These are phyloP conservation scores for Astrocystis sublimbata DNA, from an alignment of 495 filamentous ascomycete genomes.

Conservation along the genomic window DNA sequence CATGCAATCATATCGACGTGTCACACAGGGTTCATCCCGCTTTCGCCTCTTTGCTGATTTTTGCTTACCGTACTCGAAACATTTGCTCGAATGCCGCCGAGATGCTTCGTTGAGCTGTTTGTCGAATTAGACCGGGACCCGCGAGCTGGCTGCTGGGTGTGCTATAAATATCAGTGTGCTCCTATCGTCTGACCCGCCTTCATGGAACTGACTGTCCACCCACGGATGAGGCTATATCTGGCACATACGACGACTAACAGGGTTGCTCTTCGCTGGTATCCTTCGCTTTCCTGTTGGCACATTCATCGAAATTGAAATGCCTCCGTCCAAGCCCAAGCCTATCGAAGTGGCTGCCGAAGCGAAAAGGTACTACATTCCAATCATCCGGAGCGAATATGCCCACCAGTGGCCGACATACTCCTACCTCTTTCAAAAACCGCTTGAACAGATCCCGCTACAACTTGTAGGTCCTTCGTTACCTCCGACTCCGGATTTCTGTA, in stretches of 20 bases:
- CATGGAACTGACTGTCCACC: not conserved
- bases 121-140: not conserved
- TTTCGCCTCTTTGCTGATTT: conserved; percentile 1
- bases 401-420: conserved; percentile 48
- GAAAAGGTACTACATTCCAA: conserved; percentile 62
- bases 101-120: conserved; percentile 5
- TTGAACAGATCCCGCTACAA: conserved; percentile 36
- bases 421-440: conserved; percentile 48
- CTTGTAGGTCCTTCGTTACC: conserved; percentile 12
- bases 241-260: not conserved
- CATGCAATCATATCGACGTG: conserved; percentile 35
- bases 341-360: conserved; percentile 70
- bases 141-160: not conserved
- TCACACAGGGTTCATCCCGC: conserved; percentile 28
- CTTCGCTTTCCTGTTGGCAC: not conserved
- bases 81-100: conserved; percentile 14
- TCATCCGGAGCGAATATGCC: conserved; percentile 54
- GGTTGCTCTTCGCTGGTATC: not conserved
- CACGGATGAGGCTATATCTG: not conserved
- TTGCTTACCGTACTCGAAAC: conserved; percentile 15
- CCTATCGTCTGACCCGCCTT: not conserved
- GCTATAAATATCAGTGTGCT: conserved; percentile 7
- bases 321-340: conserved; percentile 61
- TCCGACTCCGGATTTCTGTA: conserved; percentile 34
- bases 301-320: conserved; percentile 39